Evolutionary conservation across 192 early-diverging fungal species (phyloP).

Genomic region (Mortierella claussenii): DNA sequence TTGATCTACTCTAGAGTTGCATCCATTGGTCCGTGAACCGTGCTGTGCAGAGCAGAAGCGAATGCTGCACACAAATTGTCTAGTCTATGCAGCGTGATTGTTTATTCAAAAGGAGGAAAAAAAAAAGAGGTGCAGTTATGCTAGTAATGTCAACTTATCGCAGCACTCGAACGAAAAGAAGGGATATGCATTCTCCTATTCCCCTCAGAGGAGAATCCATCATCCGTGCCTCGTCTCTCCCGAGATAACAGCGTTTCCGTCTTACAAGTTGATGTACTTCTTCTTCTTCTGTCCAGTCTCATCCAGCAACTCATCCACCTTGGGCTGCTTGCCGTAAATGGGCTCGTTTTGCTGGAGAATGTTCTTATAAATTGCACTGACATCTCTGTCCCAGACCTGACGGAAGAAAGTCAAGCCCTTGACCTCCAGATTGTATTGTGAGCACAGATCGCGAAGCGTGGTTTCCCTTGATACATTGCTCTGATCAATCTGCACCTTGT

Average conservation of each 20-base stretch:
- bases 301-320: slow-evolving; percentile 58
- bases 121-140: too few relatives aligned
- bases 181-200: too few relatives aligned
- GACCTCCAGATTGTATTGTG: slow-evolving; percentile 53
- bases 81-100: too few relatives aligned
- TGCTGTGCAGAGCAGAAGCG: too few relatives aligned
- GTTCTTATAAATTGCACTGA: slow-evolving; percentile 61
- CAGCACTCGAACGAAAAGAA: too few relatives aligned
- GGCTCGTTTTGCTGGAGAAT: slow-evolving; percentile 61
- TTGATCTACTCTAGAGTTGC: too few relatives aligned
- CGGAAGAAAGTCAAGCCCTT: slow-evolving; percentile 66
- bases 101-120: too few relatives aligned
- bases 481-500: slow-evolving; percentile 57
- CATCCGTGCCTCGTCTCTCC: background rate
- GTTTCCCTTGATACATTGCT: slow-evolving; percentile 32
- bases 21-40: too few relatives aligned
- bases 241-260: background rate
- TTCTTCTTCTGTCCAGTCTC: slow-evolving; percentile 52
- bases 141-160: too few relatives aligned
- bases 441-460: slow-evolving; percentile 47
- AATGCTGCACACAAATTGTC: too few relatives aligned
- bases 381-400: slow-evolving; percentile 64
- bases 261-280: slow-evolving; percentile 46
- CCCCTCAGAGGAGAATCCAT: slow-evolving; percentile 1
- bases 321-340: slow-evolving; percentile 63